Evolutionary conservation across 2,329 filamentous ascomycete genomes (phyloP).

Genomic region (Acrocalymma vagum): DNA sequence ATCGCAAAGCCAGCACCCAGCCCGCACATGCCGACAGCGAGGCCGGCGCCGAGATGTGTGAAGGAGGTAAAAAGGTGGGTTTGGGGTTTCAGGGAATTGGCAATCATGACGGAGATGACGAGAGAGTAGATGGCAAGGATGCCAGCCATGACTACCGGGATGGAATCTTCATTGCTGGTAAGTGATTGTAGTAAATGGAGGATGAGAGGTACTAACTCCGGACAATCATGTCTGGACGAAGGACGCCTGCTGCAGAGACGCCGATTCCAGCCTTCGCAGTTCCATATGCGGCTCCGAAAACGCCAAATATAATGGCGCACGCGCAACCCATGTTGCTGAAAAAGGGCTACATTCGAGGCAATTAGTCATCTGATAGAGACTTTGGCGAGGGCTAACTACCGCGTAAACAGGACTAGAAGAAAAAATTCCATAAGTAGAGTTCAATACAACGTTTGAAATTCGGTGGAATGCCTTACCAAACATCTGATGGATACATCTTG

Average conservation of each 20-base stretch:
- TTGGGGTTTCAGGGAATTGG: background rate
- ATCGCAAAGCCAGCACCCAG: background rate
- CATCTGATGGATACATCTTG: no score
- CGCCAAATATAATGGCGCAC: constrained; percentile 1
- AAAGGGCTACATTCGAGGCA: constrained; percentile 7
- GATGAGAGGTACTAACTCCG: background rate
- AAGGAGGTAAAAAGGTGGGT: background rate
- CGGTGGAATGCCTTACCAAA: no score
- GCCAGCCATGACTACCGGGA: background rate
- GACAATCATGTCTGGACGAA: constrained; percentile 1
- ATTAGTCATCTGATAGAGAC: no score
- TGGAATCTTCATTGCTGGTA: constrained; percentile 1
- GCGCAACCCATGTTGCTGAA: constrained; percentile 1
- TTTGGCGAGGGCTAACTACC: no score
- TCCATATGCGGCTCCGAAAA: constrained; percentile 1
- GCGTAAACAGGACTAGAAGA: no score
- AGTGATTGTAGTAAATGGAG: constrained; percentile 1
- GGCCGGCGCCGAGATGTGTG: background rate
- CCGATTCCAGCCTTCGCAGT: constrained; percentile 1
- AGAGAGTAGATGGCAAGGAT: constrained; percentile 1
- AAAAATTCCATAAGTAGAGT: no score
- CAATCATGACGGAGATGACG: constrained; percentile 1
- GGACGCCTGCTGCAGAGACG: background rate
- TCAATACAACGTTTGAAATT: no score
- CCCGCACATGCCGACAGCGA: background rate